Percentiles rank a stretch among this genome's conserved stretches.
Evolutionary conservation across 371 early-diverging fungal genomes (phyloP).

Genomic region (Apophysomyces variabilis): DNA sequence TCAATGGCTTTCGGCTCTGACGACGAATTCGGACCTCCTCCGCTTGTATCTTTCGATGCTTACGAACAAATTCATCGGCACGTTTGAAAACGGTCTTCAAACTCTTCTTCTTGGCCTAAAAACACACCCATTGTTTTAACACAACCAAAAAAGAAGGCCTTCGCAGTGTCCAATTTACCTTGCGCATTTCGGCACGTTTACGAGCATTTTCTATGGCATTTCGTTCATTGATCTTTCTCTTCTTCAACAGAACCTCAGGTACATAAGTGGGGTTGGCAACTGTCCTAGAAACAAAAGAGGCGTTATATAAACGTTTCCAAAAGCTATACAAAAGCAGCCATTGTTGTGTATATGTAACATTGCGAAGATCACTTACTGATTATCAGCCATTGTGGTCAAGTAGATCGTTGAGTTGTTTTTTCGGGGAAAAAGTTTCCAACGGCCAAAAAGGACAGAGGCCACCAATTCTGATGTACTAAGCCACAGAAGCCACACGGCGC

Average conservation of each 20-base stretch:
- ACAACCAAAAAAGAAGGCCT: not conserved
- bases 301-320: not conserved
- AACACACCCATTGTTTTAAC: not conserved
- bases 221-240: conserved; percentile 92
- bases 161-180: conserved; percentile 47
- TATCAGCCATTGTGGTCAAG: not conserved
- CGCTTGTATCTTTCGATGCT: conserved; percentile 85
- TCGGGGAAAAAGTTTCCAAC: not conserved
- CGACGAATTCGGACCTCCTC: conserved; percentile 85
- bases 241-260: conserved; percentile 96
- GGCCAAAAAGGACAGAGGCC: too few species aligned
- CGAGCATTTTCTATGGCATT: conserved; percentile 74
- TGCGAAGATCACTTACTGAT: not conserved
- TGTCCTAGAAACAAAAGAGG: not conserved
- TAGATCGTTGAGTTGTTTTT: not conserved
- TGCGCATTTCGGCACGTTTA: conserved; percentile 58
- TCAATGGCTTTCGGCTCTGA: conserved; percentile 81
- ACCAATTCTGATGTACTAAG: too few species aligned
- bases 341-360: too few species aligned
- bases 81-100: conserved; percentile 88
- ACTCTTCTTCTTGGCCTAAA: conserved; percentile 26
- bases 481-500: too few species aligned
- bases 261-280: conserved; percentile 45
- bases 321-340: too few species aligned
- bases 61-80: conserved; percentile 93